phyloP scores from a whole-genome alignment of 176 grass and related monocot genomes.

The Oryza nivara region DNA sequence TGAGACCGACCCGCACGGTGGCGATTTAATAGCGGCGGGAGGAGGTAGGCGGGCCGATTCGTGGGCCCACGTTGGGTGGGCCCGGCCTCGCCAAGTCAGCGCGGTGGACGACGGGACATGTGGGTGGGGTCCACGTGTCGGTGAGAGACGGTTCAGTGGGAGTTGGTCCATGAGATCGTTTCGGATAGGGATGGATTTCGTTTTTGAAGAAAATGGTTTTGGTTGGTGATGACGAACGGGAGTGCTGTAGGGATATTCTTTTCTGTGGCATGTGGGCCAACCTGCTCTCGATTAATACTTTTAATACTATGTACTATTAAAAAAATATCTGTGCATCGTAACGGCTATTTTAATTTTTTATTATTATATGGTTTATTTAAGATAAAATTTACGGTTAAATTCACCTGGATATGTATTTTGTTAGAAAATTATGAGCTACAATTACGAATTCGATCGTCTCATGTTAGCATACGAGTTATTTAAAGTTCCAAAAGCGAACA shows the following conservation, averaged over 20 bases:
- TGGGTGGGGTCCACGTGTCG: background rate
- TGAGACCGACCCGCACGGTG: background rate
- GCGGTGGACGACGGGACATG: background rate
- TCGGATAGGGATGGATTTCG: background rate
- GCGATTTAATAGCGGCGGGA: constrained; percentile 7
- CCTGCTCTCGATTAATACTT: background rate
- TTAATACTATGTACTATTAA: background rate
- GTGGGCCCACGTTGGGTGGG: background rate
- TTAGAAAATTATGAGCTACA: no score
- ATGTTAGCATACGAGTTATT: no score
- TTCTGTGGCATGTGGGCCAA: background rate
- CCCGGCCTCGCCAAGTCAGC: background rate
- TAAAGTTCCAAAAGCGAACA: no score
- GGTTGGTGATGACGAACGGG: background rate
- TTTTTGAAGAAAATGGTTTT: background rate
- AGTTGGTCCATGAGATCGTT: background rate
- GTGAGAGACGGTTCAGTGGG: background rate
- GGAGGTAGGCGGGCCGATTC: no score
- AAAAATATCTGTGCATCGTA: background rate
- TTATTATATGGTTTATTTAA: no score
- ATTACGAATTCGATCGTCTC: no score
- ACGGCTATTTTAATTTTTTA: no score
- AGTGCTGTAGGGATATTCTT: background rate
- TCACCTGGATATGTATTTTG: no score
- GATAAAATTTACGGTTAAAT: no score